Evolutionary conservation across 2,329 filamentous ascomycete species (phyloP).

Genomic region (Pestalotiopsis sp.): DNA sequence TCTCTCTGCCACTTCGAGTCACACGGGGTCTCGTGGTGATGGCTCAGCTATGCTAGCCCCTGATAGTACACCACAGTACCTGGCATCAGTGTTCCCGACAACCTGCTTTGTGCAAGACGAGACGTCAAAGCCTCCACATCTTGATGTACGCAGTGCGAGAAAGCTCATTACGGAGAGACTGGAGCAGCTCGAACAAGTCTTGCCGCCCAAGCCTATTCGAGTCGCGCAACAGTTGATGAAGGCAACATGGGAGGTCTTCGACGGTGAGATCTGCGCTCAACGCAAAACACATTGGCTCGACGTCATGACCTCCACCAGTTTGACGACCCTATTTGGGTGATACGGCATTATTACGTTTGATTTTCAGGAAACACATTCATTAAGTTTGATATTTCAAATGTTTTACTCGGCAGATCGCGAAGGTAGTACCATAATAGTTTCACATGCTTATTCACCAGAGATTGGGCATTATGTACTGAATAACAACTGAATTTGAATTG

Average conservation of each 20-base stretch:
- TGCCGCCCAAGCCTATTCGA: constrained; percentile 7
- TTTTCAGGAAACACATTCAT: neutral
- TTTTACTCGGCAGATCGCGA: neutral
- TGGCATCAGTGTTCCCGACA: neutral
- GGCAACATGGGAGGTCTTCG: constrained; percentile 6
- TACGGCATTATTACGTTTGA: neutral
- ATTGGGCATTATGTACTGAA: no score
- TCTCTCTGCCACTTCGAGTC: neutral
- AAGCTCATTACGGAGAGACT: constrained; percentile 6
- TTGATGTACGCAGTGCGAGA: neutral
- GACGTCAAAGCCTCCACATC: neutral
- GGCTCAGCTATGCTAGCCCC: neutral
- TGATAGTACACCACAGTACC: neutral
- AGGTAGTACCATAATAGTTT: no score
- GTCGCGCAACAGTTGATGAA: constrained; percentile 11
- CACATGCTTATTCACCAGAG: no score
- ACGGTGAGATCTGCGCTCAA: neutral
- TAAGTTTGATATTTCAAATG: neutral
- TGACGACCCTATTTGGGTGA: constrained; percentile 9
- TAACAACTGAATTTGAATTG: no score
- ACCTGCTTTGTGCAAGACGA: neutral
- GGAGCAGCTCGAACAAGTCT: neutral
- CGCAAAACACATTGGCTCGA: constrained; percentile 10
- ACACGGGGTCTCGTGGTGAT: neutral
- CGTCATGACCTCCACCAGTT: constrained; percentile 6